Percentiles rank a stretch among this genome's conserved stretches.
These are phyloP conservation scores for Leccinum barrowsii DNA, from an alignment of 768 basidiomycete species.

Conservation along the genomic window DNA sequence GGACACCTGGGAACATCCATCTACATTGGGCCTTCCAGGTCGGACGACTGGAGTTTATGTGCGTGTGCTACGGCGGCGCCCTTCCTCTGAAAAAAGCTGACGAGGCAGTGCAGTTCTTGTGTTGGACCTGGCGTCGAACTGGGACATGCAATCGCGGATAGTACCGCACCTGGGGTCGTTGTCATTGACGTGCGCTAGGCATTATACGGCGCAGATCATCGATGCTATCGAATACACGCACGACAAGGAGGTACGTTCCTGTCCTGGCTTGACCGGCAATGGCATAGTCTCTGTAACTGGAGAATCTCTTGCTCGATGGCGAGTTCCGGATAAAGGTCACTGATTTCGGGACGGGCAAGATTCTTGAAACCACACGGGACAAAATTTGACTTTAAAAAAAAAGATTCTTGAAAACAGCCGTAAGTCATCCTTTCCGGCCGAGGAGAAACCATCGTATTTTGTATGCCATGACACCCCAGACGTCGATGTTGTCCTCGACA, in stretches of 20 bases:
- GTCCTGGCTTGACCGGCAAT: conserved; percentile 1
- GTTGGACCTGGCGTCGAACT: conserved; percentile 71
- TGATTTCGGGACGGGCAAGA: too few relatives aligned
- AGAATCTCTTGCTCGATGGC: conserved; percentile 42
- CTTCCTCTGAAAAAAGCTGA: conserved; percentile 2
- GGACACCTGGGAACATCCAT: conserved; percentile 76
- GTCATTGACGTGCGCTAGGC: conserved; percentile 67
- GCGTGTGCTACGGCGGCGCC: conserved; percentile 30
- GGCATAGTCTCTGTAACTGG: conserved; percentile 56
- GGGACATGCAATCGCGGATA: conserved; percentile 67
- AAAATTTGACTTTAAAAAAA: too few relatives aligned
- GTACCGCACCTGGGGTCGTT: conserved; percentile 78
- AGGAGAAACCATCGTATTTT: too few relatives aligned
- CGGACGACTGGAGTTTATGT: conserved; percentile 80
- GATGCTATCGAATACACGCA: conserved; percentile 92
- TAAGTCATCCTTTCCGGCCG: too few relatives aligned
- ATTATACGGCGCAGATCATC: conserved; percentile 87
- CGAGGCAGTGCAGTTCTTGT: conserved; percentile 58
- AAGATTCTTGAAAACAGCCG: too few relatives aligned
- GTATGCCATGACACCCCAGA: too few relatives aligned
- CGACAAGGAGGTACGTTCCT: conserved; percentile 59
- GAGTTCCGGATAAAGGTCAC: too few relatives aligned
- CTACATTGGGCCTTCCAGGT: conserved; percentile 77
- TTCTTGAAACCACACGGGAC: too few relatives aligned
- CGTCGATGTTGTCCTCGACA: too few relatives aligned